Evolutionary conservation across 106 monocot species (phyloP), one percentile per base, ranked within the genome.

Genomic region (Dendrobium officinale): DNA sequence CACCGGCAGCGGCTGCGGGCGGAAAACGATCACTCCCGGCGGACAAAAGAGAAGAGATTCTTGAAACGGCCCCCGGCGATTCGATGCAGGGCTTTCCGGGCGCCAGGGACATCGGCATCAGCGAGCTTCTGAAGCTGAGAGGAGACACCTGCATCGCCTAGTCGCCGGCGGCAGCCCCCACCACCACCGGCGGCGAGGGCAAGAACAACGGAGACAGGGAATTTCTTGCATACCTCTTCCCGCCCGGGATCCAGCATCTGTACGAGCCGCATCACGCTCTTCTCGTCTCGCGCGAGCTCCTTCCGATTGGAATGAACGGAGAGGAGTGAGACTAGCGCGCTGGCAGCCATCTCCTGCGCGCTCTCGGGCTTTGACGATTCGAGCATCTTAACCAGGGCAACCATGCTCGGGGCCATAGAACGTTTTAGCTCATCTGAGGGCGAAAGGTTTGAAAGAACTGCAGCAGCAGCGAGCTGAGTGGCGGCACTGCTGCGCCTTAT

Each of bases 11-110:
- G 74, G 33, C 26, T 27, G 26, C 6, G 37, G 33, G 72, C 4
- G 37, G 31, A 27, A 3, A 43, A 42, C 1, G 74, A 43, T 85
- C 81, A 92, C 79, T 89, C 83, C 44, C 85, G 61, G 86, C 91
- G 88, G 33, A 79, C 80, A 4, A 90, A 73, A 41, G 88, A 91
- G 51, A 96, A 80, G 55, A 93, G 79, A 64, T 79, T 91, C 81
- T 91, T 93, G 41, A 96, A 59, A 42, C 91, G 86, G 49, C 84
- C 83, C 6, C 93, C 88, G 55, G 88, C 45, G 58, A 93, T 82
- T 80, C 88, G 84, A 79, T 91, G 90, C 79, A 93, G 67, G 5
- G 96, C 93, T 81, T 91, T 93, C 84, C 88, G 91, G 2, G 96
- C 91, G 0, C 93, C 96, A 43, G 89, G 66, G 20, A 96, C 96